Base-by-base conservation (phyloP, 805 yeast genomes). In the Yarrowia sp. region DNA sequence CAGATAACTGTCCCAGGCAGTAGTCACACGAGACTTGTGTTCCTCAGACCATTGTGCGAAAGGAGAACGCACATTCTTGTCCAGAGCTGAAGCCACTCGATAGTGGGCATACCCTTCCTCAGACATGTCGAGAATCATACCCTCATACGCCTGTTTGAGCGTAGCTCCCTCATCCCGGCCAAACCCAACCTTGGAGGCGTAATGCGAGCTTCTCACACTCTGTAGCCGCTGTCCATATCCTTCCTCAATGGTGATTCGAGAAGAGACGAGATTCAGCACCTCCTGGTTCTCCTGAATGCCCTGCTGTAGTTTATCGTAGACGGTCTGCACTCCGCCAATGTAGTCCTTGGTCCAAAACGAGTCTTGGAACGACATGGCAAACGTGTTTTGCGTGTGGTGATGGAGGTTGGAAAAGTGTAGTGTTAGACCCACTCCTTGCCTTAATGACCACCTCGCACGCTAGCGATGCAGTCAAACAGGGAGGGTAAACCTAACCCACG, bases 221-320 rank as follows among this genome's bases (percentile, higher is more conserved):
- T 79, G 78, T 43, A 90, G 74, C 42, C 81, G 83, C 18, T 78
- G 76, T 1, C 95, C 95, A 69, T 86, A 86, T 1, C 78, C 71
- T n/a, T 78, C 78, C 71, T 90, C 96, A 74, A 81, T 81, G 33
- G 84, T 87, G 83, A 86, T 84, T 68, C 93, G 76, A 22, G 83
- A 79, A 38, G 83, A 80, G 72, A 89, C 85, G 64, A 89, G 73
- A 22, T 78, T 79, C 8, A 88, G 78, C 68, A 86, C 84, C 72
- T 87, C 87, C 41, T 83, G 84, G 73, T 87, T 86, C 73, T 90
- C 96, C 36, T 77, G 79, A 64, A 87, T 79, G 0, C 96, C 95
- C 68, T 74, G 75, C 22, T 65, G 67, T 57, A 78, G 70, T 63
- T 77, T 76, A 53, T 67, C 72, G 60, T 75, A 70, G 35, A 78